Evolutionary conservation across 176 grass and related monocot genomes (phyloP), one percentile per base, ranked within the genome.

Genomic region (Bolboschoenus planiculmis): DNA sequence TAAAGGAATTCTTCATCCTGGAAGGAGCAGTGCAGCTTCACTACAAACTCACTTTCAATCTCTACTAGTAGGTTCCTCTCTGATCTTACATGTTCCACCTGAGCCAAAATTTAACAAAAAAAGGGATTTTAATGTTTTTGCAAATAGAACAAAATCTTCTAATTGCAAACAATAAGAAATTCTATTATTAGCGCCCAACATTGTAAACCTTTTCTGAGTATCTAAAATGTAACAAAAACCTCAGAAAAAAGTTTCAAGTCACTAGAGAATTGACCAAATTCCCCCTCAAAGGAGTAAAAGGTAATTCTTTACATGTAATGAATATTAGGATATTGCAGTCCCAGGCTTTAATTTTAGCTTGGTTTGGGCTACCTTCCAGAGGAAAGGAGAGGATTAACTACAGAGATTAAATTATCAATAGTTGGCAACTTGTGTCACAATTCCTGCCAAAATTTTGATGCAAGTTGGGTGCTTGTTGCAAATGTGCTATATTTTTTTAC

Each of bases 11-110:
- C 90, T 84, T 31, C 54, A 57, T 95, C 93, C 88, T 95, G 93
- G 79, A 95, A 95, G 83, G 93, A 95, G 83, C 85, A 95, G 77
- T 88, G 91, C 26, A 95, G 82, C 56, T 95, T 95, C 81, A 95
- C 88, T 47, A 95, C 90, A 65, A 63, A 92, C 79, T 95, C 84
- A 70, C 88, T 95, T 85, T 89, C 93, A 83, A 92, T 87, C 85
- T 95, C 93, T 46, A 90, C 90, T 27, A 95, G 88, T 29, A 95
- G 84, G 10, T 95, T 95, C 61, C 93, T 90, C 83, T 95, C 93
- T 80, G 93, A 87, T 84, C 61, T 88, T 71, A 92, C 93, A 92
- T 95, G 90, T 39, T 92, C 93, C 59, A 95, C 93, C 93, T 95
- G 53, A 85, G 73, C 86, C 48, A 83, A 31, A 81, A 81, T 80